Evolutionary conservation across 805 yeast species (phyloP).

Genomic region (Sugiyamaella chiloensis): DNA sequence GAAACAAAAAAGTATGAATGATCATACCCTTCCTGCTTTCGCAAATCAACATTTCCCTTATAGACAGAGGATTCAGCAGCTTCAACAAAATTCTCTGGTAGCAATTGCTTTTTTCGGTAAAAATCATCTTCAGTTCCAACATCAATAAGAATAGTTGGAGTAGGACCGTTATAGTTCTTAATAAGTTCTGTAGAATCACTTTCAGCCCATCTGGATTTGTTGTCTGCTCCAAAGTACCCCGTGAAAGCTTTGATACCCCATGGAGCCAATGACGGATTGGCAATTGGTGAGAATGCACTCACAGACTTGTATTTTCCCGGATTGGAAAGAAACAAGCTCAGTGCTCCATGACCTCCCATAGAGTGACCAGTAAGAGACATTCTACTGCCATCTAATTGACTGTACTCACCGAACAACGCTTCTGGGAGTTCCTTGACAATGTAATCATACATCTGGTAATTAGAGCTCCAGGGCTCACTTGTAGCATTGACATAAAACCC

Average conservation of each 20-base stretch:
- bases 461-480: conserved; percentile 59
- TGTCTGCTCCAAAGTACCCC: conserved; percentile 64
- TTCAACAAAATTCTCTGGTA: conserved; percentile 66
- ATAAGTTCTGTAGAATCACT: conserved; percentile 86
- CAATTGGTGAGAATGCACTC: conserved; percentile 87
- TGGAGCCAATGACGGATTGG: conserved; percentile 69
- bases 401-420: conserved; percentile 41
- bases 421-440: conserved; percentile 69
- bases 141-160: conserved; percentile 70
- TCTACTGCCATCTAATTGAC: conserved; percentile 51
- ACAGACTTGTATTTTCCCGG: conserved; percentile 74
- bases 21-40: conserved; percentile 77
- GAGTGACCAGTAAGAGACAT: conserved; percentile 92
- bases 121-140: conserved; percentile 80
- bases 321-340: conserved; percentile 62
- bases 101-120: conserved; percentile 58
- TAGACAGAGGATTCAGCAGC: conserved; percentile 60
- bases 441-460: conserved; percentile 86
- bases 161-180: conserved; percentile 50
- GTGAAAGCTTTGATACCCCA: conserved; percentile 89
- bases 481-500: conserved; percentile 91
- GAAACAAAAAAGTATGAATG: conserved; percentile 87
- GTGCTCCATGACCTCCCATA: conserved; percentile 97
- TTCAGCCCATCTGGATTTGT: conserved; percentile 57
- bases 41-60: conserved; percentile 56